A percentile compares a stretch with the other conserved stretches of the same genome.
phyloP scores from a whole-genome alignment of 257 asterid species.

The Ligustrum vulgare region DNA sequence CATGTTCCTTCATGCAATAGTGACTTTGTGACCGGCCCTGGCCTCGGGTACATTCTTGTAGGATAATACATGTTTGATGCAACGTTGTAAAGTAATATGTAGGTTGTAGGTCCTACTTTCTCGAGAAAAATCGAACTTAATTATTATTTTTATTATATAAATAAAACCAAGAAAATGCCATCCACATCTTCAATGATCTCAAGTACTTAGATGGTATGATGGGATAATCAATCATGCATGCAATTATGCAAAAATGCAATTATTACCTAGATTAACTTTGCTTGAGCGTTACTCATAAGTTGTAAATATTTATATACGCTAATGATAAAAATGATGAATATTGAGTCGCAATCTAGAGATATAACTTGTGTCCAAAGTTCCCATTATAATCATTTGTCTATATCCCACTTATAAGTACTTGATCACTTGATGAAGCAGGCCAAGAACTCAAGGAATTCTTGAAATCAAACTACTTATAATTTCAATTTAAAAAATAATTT shows the following conservation, averaged over 20 bases:
- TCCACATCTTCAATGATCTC: neutral
- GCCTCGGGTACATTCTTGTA: no score
- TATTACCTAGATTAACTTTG: neutral
- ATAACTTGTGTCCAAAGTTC: neutral
- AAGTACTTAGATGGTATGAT: neutral
- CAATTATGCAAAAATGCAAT: neutral
- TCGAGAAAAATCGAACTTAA: neutral
- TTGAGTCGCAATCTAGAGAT: no score
- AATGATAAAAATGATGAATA: neutral
- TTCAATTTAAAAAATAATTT: neutral
- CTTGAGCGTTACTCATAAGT: neutral
- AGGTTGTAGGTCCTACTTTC: no score
- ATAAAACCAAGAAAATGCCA: neutral
- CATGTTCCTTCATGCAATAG: no score
- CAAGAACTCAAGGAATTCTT: neutral
- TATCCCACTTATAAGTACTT: constrained; percentile 1
- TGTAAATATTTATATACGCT: neutral
- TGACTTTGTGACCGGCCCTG: no score
- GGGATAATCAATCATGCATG: constrained; percentile 1
- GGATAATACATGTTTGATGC: no score
- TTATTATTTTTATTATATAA: neutral
- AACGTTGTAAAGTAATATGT: no score
- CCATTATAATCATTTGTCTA: neutral
- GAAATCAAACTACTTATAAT: neutral
- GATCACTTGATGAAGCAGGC: neutral